Conservation (phyloP, 441 rosid genomes). For the Corymbia citriodora region DNA sequence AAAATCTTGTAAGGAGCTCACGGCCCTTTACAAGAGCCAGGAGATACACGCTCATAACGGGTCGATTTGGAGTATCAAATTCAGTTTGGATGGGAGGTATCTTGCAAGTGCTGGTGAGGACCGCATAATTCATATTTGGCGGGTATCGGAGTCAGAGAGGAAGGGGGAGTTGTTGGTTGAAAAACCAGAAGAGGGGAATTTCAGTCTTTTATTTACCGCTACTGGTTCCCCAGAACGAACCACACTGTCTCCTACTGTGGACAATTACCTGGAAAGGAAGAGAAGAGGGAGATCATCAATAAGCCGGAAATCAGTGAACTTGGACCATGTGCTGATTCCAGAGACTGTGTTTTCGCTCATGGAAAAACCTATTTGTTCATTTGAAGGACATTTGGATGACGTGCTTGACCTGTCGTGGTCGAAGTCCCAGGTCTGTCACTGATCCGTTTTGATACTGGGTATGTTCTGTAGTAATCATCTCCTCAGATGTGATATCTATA, state of each 20-base stretch:
- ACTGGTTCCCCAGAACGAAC: slow-evolving; percentile 57
- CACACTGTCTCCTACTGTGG: slow-evolving; percentile 31
- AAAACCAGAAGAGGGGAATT: slow-evolving; percentile 64
- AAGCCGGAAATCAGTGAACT: slow-evolving; percentile 71
- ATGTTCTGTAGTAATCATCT: neutral
- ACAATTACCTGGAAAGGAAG: slow-evolving; percentile 33
- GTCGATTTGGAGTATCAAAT: slow-evolving; percentile 70
- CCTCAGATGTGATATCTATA: neutral
- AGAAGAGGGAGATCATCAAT: slow-evolving; percentile 56
- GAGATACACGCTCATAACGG: slow-evolving; percentile 75
- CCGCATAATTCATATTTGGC: slow-evolving; percentile 60
- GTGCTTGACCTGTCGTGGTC: slow-evolving; percentile 82
- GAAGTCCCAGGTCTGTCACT: slow-evolving; percentile 51
- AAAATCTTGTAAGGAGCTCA: slow-evolving; percentile 54
- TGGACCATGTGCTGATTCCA: slow-evolving; percentile 51
- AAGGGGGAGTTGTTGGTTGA: slow-evolving; percentile 76
- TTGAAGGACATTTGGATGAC: slow-evolving; percentile 49
- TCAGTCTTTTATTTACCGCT: slow-evolving; percentile 32
- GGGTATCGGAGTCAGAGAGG: slow-evolving; percentile 46
- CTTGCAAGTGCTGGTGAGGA: slow-evolving; percentile 87
- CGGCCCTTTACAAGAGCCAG: slow-evolving; percentile 59
- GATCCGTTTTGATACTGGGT: neutral
- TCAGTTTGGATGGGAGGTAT: slow-evolving; percentile 73
- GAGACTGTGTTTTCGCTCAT: slow-evolving; percentile 53
- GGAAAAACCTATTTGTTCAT: slow-evolving; percentile 62